Evolutionary conservation across 805 yeast species (phyloP).

Genomic region (Kurtzmaniella cleridarum): DNA sequence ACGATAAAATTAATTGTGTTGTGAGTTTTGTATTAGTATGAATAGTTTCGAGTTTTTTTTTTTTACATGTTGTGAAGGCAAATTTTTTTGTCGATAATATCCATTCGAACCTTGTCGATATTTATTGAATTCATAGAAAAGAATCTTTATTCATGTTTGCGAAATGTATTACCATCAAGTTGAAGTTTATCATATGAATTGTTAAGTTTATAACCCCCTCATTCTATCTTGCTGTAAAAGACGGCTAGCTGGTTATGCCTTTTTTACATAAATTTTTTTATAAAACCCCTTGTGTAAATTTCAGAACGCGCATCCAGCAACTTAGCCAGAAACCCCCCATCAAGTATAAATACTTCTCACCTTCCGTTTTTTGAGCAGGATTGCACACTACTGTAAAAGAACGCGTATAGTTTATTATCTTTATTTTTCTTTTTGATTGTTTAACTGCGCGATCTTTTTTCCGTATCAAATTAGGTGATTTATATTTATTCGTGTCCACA

Average conservation of each 20-base stretch:
- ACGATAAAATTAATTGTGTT: too few species aligned
- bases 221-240: neutral
- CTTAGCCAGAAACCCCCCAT: slow-evolving; percentile 1
- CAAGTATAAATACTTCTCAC: slow-evolving; percentile 4
- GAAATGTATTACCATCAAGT: too few species aligned
- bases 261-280: neutral
- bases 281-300: slow-evolving; percentile 4
- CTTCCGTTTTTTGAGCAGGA: slow-evolving; percentile 3
- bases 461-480: slow-evolving; percentile 1
- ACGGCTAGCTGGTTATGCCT: slow-evolving; percentile 2
- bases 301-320: slow-evolving; percentile 5
- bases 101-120: too few species aligned
- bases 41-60: too few species aligned
- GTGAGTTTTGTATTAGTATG: too few species aligned
- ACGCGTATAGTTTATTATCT: slow-evolving; percentile 6
- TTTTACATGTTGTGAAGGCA: too few species aligned
- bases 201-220: too few species aligned
- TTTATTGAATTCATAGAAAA: too few species aligned
- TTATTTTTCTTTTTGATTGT: slow-evolving; percentile 5
- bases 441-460: neutral
- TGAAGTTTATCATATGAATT: too few species aligned
- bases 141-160: too few species aligned
- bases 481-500: neutral
- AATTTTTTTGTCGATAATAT: too few species aligned
- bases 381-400: slow-evolving; percentile 5